These are phyloP conservation scores for Rhodomyrtus tomentosa DNA, from an alignment of 345 rosid species.

Conservation along the genomic window DNA sequence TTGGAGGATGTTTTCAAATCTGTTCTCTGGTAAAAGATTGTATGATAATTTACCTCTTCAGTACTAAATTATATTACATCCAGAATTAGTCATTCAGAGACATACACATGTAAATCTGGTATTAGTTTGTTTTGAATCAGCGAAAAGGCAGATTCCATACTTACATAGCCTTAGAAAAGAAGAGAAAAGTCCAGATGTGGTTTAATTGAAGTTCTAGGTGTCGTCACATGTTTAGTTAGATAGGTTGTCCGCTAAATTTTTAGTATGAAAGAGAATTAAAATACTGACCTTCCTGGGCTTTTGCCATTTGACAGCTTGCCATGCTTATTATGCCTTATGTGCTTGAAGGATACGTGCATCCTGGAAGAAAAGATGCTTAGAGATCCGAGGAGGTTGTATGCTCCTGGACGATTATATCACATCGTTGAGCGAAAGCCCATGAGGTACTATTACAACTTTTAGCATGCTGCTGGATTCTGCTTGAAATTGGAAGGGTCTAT, in stretches of 20 bases:
- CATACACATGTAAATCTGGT: neutral
- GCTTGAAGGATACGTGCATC: slow-evolving; percentile 92
- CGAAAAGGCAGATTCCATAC: neutral
- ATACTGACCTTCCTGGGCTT: slow-evolving; percentile 3
- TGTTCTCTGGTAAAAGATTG: slow-evolving; percentile 64
- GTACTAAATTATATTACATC: neutral
- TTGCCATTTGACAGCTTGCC: slow-evolving; percentile 60
- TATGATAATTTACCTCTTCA: neutral
- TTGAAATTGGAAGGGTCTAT: neutral
- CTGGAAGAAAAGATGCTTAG: slow-evolving; percentile 68
- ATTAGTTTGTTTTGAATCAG: neutral
- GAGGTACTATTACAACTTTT: slow-evolving; percentile 29
- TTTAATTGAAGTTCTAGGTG: neutral
- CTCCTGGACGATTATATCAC: slow-evolving; percentile 94
- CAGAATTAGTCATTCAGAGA: neutral
- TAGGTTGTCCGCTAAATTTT: neutral
- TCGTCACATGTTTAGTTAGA: neutral
- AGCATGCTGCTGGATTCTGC: neutral
- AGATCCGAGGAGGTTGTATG: slow-evolving; percentile 80
- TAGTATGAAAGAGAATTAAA: neutral
- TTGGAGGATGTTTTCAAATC: slow-evolving; percentile 76
- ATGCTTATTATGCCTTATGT: slow-evolving; percentile 70
- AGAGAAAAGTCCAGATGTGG: neutral
- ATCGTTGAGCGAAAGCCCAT: slow-evolving; percentile 76
- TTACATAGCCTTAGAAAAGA: neutral